phyloP scores from a whole-genome alignment of 2,329 filamentous ascomycete species.

The Claviceps citrina region DNA sequence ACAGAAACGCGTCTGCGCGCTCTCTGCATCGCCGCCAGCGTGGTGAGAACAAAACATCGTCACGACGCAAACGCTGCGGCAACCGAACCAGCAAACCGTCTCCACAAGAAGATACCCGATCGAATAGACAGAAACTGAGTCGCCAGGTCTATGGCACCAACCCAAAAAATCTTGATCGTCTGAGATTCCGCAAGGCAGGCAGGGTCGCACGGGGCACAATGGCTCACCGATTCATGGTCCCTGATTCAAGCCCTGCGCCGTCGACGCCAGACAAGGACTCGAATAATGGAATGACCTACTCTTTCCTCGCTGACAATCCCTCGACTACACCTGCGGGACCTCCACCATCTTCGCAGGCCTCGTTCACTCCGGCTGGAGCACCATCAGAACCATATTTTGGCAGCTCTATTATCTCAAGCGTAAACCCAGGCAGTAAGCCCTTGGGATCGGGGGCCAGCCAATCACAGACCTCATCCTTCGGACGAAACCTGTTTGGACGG shows the following conservation, averaged over 20 bases:
- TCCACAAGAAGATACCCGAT: not conserved
- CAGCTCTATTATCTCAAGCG: constrained; percentile 35
- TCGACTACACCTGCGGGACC: constrained; percentile 39
- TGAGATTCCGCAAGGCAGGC: not conserved
- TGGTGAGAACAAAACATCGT: not conserved
- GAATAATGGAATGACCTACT: constrained; percentile 19
- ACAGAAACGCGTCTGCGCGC: not conserved
- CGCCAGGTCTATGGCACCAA: not conserved
- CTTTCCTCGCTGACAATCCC: constrained; percentile 28
- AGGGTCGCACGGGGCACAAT: constrained; percentile 14
- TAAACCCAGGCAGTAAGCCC: constrained; percentile 23
- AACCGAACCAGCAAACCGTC: not conserved
- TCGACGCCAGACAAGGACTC: constrained; percentile 33
- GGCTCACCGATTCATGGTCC: constrained; percentile 27
- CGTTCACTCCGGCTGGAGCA: constrained; percentile 41
- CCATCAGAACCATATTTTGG: constrained; percentile 39
- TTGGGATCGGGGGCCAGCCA: constrained; percentile 22
- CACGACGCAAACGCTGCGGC: no score
- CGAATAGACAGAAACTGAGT: not conserved
- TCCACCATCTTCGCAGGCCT: constrained; percentile 35
- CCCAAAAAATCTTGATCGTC: not conserved
- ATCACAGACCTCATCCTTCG: constrained; percentile 13
- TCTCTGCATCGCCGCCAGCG: not conserved
- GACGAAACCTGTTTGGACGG: constrained; percentile 23
- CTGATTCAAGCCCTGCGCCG: constrained; percentile 30